Conservation (phyloP, 768 basidiomycete species). For the Cubamyces lactineus region DNA sequence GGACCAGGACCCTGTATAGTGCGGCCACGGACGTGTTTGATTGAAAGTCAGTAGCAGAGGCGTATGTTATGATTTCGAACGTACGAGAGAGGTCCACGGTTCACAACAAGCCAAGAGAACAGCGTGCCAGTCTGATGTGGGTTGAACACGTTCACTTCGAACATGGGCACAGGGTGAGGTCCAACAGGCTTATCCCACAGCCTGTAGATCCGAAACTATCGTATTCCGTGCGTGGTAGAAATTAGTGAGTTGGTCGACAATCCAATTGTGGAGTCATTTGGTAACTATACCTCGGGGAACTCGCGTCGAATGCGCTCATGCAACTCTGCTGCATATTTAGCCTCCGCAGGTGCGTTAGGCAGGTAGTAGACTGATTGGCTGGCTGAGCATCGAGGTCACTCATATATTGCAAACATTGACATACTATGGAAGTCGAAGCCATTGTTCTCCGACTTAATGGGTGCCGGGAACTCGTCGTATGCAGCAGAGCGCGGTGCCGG, state of each 20-base stretch:
- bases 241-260: background rate
- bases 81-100: conserved; percentile 74
- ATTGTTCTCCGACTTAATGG: conserved; percentile 54
- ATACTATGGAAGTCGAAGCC: conserved; percentile 78
- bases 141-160: conserved; percentile 67
- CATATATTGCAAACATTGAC: conserved; percentile 25
- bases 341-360: conserved; percentile 45
- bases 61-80: too few species aligned
- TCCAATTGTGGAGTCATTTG: background rate
- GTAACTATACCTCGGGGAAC: conserved; percentile 61
- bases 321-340: conserved; percentile 54
- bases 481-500: conserved; percentile 50
- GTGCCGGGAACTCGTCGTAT: conserved; percentile 58
- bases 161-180: conserved; percentile 74
- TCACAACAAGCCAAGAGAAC: conserved; percentile 67
- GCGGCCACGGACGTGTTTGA: too few species aligned
- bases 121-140: conserved; percentile 72
- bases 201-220: conserved; percentile 60
- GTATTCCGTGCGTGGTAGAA: background rate
- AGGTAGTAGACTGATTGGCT: conserved; percentile 61
- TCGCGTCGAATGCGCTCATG: conserved; percentile 63
- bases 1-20: conserved; percentile 59
- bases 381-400: background rate
- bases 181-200: conserved; percentile 68
- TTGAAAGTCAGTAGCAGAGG: too few species aligned